Conservation (phyloP, 129 eudicot genomes). For the Saposhnikovia divaricata region DNA sequence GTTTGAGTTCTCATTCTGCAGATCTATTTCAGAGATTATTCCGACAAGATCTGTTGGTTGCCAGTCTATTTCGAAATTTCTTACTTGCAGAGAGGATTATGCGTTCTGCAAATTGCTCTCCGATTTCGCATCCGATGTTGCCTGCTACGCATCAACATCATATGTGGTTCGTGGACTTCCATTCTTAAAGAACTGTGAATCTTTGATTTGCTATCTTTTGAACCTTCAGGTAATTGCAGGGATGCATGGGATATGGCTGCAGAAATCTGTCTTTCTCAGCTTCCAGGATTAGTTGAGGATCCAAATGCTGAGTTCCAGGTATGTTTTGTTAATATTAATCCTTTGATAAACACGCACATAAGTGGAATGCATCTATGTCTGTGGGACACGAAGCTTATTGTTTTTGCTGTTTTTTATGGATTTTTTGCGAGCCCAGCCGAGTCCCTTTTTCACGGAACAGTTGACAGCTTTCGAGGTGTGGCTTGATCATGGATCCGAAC, state of each 20-base stretch:
- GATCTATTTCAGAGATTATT: constrained; percentile 90
- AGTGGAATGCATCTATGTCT: not conserved
- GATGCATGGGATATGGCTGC: constrained; percentile 99
- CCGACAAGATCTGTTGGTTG: constrained; percentile 95
- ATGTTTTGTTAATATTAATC: constrained; percentile 2
- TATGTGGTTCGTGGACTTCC: constrained; percentile 59
- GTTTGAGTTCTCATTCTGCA: constrained; percentile 28
- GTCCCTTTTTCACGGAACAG: constrained; percentile 92
- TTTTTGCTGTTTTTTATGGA: not conserved
- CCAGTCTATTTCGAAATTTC: constrained; percentile 92
- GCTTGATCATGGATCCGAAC: constrained; percentile 98
- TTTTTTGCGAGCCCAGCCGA: constrained; percentile 47
- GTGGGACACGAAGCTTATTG: not conserved
- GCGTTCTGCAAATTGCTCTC: constrained; percentile 98
- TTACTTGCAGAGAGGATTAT: constrained; percentile 91
- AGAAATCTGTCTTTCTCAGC: constrained; percentile 94
- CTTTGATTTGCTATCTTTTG: constrained; percentile 9
- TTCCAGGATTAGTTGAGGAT: constrained; percentile 71
- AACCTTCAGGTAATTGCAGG: constrained; percentile 35
- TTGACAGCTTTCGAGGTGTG: constrained; percentile 94
- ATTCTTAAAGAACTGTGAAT: not conserved
- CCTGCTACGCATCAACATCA: constrained; percentile 99
- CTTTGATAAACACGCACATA: not conserved
- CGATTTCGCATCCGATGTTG: constrained; percentile 81
- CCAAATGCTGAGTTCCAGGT: constrained; percentile 96